Evolutionary conservation across 192 early-diverging fungal genomes (phyloP).

Genomic region (Diversispora epigaea): DNA sequence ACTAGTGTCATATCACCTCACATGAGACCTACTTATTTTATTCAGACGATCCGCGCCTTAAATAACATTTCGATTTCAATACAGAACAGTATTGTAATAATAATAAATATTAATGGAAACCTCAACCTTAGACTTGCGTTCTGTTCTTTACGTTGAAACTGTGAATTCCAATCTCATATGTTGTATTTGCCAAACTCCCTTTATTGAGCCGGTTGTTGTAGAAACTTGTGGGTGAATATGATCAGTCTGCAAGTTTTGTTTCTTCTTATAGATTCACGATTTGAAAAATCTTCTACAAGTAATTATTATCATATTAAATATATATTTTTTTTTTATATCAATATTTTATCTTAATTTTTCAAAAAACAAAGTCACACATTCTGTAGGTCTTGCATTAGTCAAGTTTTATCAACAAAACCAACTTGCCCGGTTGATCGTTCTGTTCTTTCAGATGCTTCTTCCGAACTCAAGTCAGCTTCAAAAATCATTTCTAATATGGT

Average conservation of each 20-base stretch:
- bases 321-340: background rate
- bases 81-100: too few species aligned
- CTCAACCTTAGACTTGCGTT: slow-evolving; percentile 31
- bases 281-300: too few species aligned
- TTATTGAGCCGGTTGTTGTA: slow-evolving; percentile 47
- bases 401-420: slow-evolving; percentile 46
- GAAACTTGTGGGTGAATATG: slow-evolving; percentile 43
- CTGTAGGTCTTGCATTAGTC: slow-evolving; percentile 59
- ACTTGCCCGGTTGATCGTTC: slow-evolving; percentile 65
- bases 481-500: slow-evolving; percentile 65
- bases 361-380: slow-evolving; percentile 58
- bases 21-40: too few species aligned
- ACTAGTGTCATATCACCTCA: too few species aligned
- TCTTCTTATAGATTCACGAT: too few species aligned
- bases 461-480: slow-evolving; percentile 52
- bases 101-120: too few species aligned
- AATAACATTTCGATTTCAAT: too few species aligned
- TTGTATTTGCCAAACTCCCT: slow-evolving; percentile 49
- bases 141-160: slow-evolving; percentile 30
- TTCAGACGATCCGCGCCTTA: too few species aligned
- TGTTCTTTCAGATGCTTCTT: slow-evolving; percentile 35
- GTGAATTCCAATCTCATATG: slow-evolving; percentile 48
- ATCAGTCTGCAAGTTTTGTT: too few species aligned
- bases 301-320: too few species aligned
- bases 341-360: background rate